phyloP scores from a whole-genome alignment of 768 basidiomycete genomes.

The Lentinus tigrinus region DNA sequence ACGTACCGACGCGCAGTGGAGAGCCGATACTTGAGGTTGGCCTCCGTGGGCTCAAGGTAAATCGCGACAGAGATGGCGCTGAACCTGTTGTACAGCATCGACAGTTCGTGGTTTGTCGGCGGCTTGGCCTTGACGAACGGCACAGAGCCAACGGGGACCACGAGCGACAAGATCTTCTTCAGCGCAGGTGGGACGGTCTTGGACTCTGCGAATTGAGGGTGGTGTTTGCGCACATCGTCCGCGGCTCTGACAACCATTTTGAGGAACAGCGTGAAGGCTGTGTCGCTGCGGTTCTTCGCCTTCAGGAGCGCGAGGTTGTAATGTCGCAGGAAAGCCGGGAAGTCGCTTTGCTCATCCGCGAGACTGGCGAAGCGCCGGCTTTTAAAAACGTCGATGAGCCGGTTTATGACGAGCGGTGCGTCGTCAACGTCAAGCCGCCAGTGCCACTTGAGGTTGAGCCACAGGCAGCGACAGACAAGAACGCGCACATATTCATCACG shows the following conservation, averaged over 20 bases:
- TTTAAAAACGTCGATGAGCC: constrained; percentile 71
- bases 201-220: constrained; percentile 18
- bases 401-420: constrained; percentile 56
- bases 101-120: constrained; percentile 54
- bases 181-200: constrained; percentile 39
- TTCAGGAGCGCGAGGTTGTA: constrained; percentile 54
- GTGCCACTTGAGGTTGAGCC: constrained; percentile 72
- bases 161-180: constrained; percentile 70
- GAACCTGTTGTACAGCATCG: constrained; percentile 82
- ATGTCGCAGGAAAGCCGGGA: constrained; percentile 67
- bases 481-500: constrained; percentile 72
- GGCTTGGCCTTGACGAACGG: constrained; percentile 56
- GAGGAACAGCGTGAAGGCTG: constrained; percentile 76
- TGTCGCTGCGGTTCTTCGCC: constrained; percentile 53
- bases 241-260: constrained; percentile 75
- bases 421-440: constrained; percentile 66
- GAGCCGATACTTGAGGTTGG: constrained; percentile 51
- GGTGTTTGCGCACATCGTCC: constrained; percentile 28
- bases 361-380: constrained; percentile 77
- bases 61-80: constrained; percentile 69
- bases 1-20: constrained; percentile 68
- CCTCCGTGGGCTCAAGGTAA: constrained; percentile 56
- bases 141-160: constrained; percentile 69
- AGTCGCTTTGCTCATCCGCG: constrained; percentile 56
- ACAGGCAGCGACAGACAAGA: constrained; percentile 69